A percentile compares a stretch with the other conserved stretches of the same genome.
Evolutionary conservation across 495 filamentous ascomycete species (phyloP).

Genomic region (Bryoglossum gracile): DNA sequence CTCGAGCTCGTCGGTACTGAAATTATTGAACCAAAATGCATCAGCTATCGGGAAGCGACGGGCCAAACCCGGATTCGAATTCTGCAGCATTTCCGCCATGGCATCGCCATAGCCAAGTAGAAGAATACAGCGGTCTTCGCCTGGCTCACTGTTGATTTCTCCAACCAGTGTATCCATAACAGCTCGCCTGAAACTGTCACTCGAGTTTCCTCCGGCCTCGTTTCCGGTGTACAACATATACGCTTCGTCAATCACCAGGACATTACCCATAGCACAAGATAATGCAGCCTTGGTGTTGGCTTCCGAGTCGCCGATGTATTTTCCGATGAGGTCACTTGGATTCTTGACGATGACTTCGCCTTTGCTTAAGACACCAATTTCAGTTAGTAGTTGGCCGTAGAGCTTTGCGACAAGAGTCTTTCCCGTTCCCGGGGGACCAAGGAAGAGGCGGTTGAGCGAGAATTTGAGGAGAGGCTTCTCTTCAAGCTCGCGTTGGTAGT

Average conservation of each 20-base stretch:
- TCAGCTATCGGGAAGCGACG: slow-evolving; percentile 59
- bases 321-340: slow-evolving; percentile 63
- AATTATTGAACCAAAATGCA: slow-evolving; percentile 65
- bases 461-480: slow-evolving; percentile 51
- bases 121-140: slow-evolving; percentile 69
- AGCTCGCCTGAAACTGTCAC: slow-evolving; percentile 44
- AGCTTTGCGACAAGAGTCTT: slow-evolving; percentile 74
- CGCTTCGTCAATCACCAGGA: slow-evolving; percentile 72
- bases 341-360: slow-evolving; percentile 64
- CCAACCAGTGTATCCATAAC: slow-evolving; percentile 53
- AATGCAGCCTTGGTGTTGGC: slow-evolving; percentile 63
- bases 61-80: slow-evolving; percentile 64
- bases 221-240: slow-evolving; percentile 45
- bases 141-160: slow-evolving; percentile 64
- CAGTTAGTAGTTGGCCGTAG: slow-evolving; percentile 58
- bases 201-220: slow-evolving; percentile 9
- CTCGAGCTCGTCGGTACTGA: slow-evolving; percentile 46
- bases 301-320: slow-evolving; percentile 56
- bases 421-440: slow-evolving; percentile 65
- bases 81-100: slow-evolving; percentile 70
- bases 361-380: slow-evolving; percentile 52
- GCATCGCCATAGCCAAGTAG: slow-evolving; percentile 69
- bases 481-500: slow-evolving; percentile 55
- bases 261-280: slow-evolving; percentile 55
- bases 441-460: slow-evolving; percentile 61